Conservation (phyloP, 257 asterid genomes). For the Fraxinus cuspidata region DNA sequence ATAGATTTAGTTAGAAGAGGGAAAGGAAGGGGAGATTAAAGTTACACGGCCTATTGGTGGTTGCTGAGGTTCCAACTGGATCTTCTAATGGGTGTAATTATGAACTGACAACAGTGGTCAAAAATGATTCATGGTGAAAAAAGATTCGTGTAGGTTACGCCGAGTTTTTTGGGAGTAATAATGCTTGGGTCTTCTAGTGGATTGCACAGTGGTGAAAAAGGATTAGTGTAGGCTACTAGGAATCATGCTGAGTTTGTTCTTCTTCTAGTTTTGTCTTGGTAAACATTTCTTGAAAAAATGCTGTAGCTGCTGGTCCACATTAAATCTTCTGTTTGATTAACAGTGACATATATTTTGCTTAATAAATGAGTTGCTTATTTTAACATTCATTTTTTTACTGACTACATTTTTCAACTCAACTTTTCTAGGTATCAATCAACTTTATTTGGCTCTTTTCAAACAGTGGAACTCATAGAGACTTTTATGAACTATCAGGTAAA, state of each 20-base stretch:
- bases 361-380: neutral
- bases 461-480: slow-evolving; percentile 91
- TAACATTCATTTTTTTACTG: neutral
- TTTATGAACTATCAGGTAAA: slow-evolving; percentile 96
- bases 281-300: neutral
- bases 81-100: too few relatives aligned
- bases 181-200: neutral
- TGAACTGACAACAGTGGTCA: neutral
- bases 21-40: too few relatives aligned
- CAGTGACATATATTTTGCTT: neutral
- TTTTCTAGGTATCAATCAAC: slow-evolving; percentile 88
- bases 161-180: neutral
- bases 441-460: slow-evolving; percentile 88
- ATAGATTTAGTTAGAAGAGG: too few relatives aligned
- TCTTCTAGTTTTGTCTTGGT: neutral
- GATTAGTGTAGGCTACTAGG: neutral
- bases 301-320: neutral
- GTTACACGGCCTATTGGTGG: too few relatives aligned
- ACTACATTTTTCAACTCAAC: neutral
- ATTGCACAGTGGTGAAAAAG: neutral
- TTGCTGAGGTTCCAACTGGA: too few relatives aligned
- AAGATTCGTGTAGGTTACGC: neutral
- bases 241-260: neutral
- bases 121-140: neutral
- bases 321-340: neutral